Evolutionary conservation across 2,329 filamentous ascomycete genomes (phyloP), one percentile per base, ranked within the genome.

Genomic region (Cordyceps tenuipes): DNA sequence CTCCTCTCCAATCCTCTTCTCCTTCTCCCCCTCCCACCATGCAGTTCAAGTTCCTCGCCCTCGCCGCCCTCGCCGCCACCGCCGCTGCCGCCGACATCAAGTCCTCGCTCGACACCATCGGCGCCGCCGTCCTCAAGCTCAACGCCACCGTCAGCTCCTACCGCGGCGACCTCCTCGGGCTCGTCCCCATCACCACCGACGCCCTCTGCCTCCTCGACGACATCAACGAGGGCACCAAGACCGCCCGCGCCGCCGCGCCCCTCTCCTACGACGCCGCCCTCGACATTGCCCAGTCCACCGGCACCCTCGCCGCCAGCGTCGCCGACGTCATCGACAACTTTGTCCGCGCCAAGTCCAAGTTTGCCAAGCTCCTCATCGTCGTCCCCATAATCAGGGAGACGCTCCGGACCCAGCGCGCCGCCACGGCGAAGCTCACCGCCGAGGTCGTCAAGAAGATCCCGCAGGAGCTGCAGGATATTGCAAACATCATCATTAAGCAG

Each of bases 361-460:
- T 81, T 61, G 73, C 79, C 63, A 68, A 68, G 23, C 48, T 51
- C 44, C 65, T 78, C 6, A 57, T 77, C 1, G 63, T 80, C 41
- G 71, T 68, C 51, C 75, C 77, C 0, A 65, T 77, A 41, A 77
- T 81, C 41, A 66, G 77, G 44, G 48, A 76, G 17, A 75, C 74
- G 61, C 64, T 82, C 29, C 65, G 74, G 59, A 61, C 71, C 7
- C 70, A 80, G 68, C 72, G 74, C 65, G 62, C 65, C 1, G 75
- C 77, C 0, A 76, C 75, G 0, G 66, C 67, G 26, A 68, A 74
- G 10, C 72, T 79, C 46, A 72, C 72, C 44, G 62, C 61, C 3
- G 72, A 71, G 0, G 67, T 79, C 10, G 62, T 76, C 8, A 66
- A 62, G 3, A 79, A 79, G 67, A 68, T 79, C 5, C 77, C 77